Evolutionary conservation across 345 rosid species (phyloP), one percentile per base, ranked within the genome.

Genomic region (Boechera divaricarpa): DNA sequence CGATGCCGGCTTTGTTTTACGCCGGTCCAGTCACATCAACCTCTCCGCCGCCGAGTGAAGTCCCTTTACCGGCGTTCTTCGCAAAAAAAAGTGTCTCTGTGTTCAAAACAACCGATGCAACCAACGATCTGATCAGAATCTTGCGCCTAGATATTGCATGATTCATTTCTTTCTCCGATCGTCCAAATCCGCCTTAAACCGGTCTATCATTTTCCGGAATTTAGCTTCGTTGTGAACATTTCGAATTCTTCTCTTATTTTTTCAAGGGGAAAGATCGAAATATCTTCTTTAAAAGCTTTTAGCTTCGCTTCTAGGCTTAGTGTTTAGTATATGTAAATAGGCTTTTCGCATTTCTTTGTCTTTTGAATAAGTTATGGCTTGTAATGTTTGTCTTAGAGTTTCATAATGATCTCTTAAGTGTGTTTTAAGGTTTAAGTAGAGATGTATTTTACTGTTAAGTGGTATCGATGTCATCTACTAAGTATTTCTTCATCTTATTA

Each of bases 11-110:
- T 12, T 60, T 77, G 10, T 88, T 89, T 76, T 93, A 89, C 42
- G 98, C 95, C 0, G 98, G 98, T 11, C 77, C 88, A 7, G 93
- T 85, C 8, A 89, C 87, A 28, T 24, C 86, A 5, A 73, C 87
- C 0, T 93, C 97, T 5, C 97, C 98, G 29, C 91, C 97, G 1
- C 95, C 98, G 5, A 87, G 95, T 48, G 91, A 93, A 9, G 86
- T 93, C 3, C 98, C 95, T 7, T 38, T 93, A 12, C 98, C 97
- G 11, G 89, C 84, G 0, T 93, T 93, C 13, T 86, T 89, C 73
- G 57, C 70, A 1, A 93, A 84, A 80, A 87, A 78, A 65, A 49
- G 7, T 1, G 83, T 26, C 2, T 75, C 44, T 1, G 52, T 15
- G 0, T 53, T 47, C 13, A 44, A 72, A 11, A 31, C 26, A 10